These are phyloP conservation scores for Pythium aquatile DNA, from an alignment of 352 stramenopile species.

Conservation along the genomic window DNA sequence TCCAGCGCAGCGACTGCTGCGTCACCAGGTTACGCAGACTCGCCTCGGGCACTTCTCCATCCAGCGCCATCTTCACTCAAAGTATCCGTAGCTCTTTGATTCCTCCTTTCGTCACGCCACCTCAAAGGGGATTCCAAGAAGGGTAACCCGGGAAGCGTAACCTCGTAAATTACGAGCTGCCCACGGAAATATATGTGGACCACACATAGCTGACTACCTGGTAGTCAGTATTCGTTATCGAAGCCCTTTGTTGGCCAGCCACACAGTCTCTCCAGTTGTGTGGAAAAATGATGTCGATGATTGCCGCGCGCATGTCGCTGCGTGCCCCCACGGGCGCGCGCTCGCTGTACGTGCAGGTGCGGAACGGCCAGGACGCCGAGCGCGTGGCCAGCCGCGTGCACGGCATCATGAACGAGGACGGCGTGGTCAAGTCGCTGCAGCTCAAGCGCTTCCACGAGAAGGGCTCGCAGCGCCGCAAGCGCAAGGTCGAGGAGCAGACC, in stretches of 20 bases:
- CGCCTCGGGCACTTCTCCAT: conserved; percentile 77
- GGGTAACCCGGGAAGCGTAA: not conserved
- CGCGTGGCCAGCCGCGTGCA: conserved; percentile 58
- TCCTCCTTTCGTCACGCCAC: not conserved
- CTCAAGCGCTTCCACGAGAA: conserved; percentile 84
- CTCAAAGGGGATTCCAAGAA: not conserved
- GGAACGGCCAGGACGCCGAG: conserved; percentile 43
- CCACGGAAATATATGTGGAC: not conserved
- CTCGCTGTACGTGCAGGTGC: conserved; percentile 58
- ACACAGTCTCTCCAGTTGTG: conserved; percentile 1
- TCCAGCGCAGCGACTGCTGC: conserved; percentile 90
- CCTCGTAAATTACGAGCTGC: not conserved
- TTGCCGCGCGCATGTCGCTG: conserved; percentile 20
- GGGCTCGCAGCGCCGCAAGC: conserved; percentile 79
- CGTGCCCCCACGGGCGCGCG: conserved; percentile 23
- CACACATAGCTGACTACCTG: conserved; percentile 7
- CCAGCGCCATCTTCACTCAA: conserved; percentile 3
- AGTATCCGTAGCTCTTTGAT: not conserved
- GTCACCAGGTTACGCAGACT: conserved; percentile 90
- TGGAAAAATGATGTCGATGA: conserved; percentile 20
- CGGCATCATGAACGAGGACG: conserved; percentile 73
- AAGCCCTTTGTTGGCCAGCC: not conserved
- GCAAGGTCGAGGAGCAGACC: conserved; percentile 72
- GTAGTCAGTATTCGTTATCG: not conserved
- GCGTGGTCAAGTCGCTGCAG: conserved; percentile 67